Evolutionary conservation across 1,284 basidiomycete species (phyloP).

Genomic region (Sphagnurus paluster): DNA sequence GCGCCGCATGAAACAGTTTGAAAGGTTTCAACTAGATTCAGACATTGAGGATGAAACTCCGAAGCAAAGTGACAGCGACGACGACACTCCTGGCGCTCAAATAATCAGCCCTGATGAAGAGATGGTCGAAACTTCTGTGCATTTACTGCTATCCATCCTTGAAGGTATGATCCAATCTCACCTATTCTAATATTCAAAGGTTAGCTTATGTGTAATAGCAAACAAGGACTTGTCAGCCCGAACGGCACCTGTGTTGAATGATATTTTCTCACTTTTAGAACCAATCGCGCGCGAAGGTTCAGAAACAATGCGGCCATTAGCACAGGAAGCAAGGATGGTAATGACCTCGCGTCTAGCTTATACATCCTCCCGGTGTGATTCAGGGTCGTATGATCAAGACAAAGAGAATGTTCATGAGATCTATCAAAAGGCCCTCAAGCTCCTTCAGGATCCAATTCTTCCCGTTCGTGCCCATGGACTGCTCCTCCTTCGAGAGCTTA

Average conservation of each 20-base stretch:
- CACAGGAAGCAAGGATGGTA: slow-evolving; percentile 79
- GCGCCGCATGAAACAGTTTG: background rate
- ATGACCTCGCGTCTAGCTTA: slow-evolving; percentile 76
- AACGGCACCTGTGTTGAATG: slow-evolving; percentile 63
- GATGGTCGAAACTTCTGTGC: slow-evolving; percentile 75
- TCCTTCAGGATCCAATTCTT: slow-evolving; percentile 89
- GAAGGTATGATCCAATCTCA: slow-evolving; percentile 59
- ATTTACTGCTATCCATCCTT: slow-evolving; percentile 76
- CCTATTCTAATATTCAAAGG: background rate
- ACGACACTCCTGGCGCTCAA: slow-evolving; percentile 49
- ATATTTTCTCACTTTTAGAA: slow-evolving; percentile 71
- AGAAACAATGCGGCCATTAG: slow-evolving; percentile 53
- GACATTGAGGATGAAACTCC: slow-evolving; percentile 32
- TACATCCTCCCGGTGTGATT: slow-evolving; percentile 38
- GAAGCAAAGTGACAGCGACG: slow-evolving; percentile 56
- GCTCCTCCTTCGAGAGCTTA: slow-evolving; percentile 77
- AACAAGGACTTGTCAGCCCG: slow-evolving; percentile 67
- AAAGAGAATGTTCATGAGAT: slow-evolving; percentile 54
- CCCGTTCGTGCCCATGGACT: slow-evolving; percentile 96
- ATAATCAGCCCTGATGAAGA: slow-evolving; percentile 52
- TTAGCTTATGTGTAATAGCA: slow-evolving; percentile 39
- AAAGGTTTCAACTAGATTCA: slow-evolving; percentile 1
- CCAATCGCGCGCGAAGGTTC: slow-evolving; percentile 48
- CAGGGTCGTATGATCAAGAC: slow-evolving; percentile 27
- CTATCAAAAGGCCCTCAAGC: slow-evolving; percentile 86